A percentile compares a stretch with the other conserved stretches of the same genome.
Evolutionary conservation across 2,329 filamentous ascomycete species (phyloP).

Genomic region (Fusarium sp.): DNA sequence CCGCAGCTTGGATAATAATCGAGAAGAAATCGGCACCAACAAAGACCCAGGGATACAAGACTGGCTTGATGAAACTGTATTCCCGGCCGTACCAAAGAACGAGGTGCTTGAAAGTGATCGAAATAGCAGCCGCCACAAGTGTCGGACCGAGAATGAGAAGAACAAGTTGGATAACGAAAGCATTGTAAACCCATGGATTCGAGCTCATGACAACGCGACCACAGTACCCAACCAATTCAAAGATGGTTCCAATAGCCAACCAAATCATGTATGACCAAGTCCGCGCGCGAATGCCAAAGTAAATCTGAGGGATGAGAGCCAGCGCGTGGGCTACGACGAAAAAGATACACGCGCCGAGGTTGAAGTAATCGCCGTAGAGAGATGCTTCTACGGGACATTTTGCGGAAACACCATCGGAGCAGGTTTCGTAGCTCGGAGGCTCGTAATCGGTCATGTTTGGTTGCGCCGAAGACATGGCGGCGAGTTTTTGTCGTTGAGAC

Average conservation of each 20-base stretch:
- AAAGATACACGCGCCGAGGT: constrained; percentile 45
- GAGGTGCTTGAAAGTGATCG: constrained; percentile 59
- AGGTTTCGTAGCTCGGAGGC: constrained; percentile 28
- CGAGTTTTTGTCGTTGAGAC: neutral
- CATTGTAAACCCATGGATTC: constrained; percentile 57
- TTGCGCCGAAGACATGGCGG: constrained; percentile 14
- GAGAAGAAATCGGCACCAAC: constrained; percentile 60
- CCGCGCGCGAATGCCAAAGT: constrained; percentile 51
- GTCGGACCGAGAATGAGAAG: constrained; percentile 57
- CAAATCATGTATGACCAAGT: constrained; percentile 56
- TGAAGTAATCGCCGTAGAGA: constrained; percentile 46
- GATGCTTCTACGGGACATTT: constrained; percentile 43
- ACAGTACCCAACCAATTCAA: constrained; percentile 58
- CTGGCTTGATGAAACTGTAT: constrained; percentile 53
- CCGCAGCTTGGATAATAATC: constrained; percentile 42
- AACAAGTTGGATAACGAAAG: constrained; percentile 58
- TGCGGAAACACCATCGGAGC: constrained; percentile 23
- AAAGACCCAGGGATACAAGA: constrained; percentile 61
- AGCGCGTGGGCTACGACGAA: constrained; percentile 54
- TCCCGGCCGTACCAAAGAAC: constrained; percentile 57
- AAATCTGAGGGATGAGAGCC: constrained; percentile 51
- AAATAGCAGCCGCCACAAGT: constrained; percentile 59
- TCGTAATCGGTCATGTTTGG: constrained; percentile 17
- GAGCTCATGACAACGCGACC: constrained; percentile 55
- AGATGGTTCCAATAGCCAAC: constrained; percentile 53